Evolutionary conservation across 2,329 filamentous ascomycete genomes (phyloP).

Genomic region (Myrmaecium sp.): DNA sequence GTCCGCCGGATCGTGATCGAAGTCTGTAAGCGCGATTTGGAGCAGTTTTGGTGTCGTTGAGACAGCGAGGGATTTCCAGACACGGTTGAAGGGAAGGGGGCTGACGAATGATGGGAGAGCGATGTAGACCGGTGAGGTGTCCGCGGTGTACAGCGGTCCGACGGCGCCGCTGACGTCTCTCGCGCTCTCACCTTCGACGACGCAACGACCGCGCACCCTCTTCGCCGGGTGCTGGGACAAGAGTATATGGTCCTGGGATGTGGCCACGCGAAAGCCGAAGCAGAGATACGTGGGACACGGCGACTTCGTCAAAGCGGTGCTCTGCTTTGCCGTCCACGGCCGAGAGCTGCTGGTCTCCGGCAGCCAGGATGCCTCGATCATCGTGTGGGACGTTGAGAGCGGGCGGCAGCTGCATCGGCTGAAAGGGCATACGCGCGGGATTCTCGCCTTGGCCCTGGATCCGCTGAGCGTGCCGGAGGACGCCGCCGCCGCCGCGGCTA

Average conservation of each 20-base stretch:
- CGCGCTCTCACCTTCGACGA: constrained; percentile 10
- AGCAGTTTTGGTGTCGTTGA: constrained; percentile 1
- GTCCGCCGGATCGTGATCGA: constrained; percentile 59
- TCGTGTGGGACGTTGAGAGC: constrained; percentile 63
- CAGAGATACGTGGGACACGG: constrained; percentile 62
- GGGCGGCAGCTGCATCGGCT: constrained; percentile 57
- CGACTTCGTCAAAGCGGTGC: constrained; percentile 80
- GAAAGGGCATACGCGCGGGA: constrained; percentile 59
- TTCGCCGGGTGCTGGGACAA: constrained; percentile 96
- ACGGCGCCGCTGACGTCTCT: constrained; percentile 48
- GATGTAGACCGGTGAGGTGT: constrained; percentile 27
- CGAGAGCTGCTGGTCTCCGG: constrained; percentile 36
- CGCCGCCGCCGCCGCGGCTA: constrained; percentile 6
- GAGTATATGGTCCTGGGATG: constrained; percentile 64
- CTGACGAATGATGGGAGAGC: too few species aligned
- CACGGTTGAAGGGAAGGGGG: too few species aligned
- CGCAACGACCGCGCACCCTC: constrained; percentile 34
- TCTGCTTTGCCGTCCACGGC: constrained; percentile 42
- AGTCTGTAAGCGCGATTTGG: constrained; percentile 47
- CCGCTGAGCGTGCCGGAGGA: constrained; percentile 31
- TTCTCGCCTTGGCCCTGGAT: constrained; percentile 68
- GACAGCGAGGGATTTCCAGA: too few species aligned
- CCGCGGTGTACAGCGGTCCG: constrained; percentile 50
- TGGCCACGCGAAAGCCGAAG: neutral
- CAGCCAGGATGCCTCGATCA: constrained; percentile 28